These are phyloP conservation scores for Begonia loranthoides DNA, from an alignment of 306 rosid genomes.

Conservation along the genomic window DNA sequence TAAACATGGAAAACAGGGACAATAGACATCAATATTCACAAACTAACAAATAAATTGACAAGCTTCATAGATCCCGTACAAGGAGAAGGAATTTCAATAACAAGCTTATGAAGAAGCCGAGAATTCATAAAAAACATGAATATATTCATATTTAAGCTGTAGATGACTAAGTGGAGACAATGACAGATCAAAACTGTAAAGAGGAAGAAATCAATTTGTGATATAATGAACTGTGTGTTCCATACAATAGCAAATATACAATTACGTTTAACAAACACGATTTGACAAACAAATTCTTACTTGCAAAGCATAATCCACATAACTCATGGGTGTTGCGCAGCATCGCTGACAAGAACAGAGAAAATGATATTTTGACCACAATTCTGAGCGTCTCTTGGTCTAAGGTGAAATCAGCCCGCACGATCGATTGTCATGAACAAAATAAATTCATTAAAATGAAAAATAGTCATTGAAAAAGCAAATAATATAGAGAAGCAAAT, in stretches of 20 bases:
- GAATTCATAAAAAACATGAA: background rate
- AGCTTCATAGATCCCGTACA: background rate
- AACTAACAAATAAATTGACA: too few relatives aligned
- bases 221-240: background rate
- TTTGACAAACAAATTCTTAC: constrained; percentile 20
- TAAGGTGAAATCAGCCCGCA: constrained; percentile 8
- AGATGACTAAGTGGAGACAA: background rate
- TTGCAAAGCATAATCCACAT: constrained; percentile 52
- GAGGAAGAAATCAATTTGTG: background rate
- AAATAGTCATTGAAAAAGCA: background rate
- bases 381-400: constrained; percentile 51
- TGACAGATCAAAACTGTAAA: too few relatives aligned
- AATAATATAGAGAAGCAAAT: background rate
- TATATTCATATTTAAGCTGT: background rate
- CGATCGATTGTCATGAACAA: background rate
- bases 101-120: too few relatives aligned
- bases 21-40: too few relatives aligned
- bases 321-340: constrained; percentile 25
- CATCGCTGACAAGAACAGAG: constrained; percentile 53
- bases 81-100: background rate
- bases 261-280: background rate
- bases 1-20: too few relatives aligned
- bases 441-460: background rate
- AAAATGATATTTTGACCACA: constrained; percentile 64
- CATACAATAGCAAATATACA: background rate